phyloP scores from a whole-genome alignment of 2,329 filamentous ascomycete genomes.

The Fusarium setosum region DNA sequence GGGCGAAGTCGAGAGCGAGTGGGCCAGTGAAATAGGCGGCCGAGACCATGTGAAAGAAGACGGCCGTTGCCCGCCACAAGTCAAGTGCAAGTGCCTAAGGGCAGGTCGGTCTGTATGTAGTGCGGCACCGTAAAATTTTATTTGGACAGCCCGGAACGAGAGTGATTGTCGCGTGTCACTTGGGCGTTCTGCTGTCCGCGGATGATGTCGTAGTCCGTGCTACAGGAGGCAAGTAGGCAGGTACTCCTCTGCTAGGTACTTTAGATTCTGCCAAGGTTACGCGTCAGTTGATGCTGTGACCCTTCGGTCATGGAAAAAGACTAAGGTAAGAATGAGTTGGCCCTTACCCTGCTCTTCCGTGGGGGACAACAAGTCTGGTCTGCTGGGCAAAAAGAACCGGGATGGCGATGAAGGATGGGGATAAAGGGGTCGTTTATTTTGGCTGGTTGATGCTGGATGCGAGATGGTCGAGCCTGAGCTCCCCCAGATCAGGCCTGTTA shows the following conservation, averaged over 20 bases:
- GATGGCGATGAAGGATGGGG: neutral
- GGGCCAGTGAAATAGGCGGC: constrained; percentile 45
- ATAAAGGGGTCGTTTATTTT: neutral
- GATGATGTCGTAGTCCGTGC: neutral
- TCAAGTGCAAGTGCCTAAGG: no score
- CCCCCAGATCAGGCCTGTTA: neutral
- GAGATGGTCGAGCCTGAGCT: neutral
- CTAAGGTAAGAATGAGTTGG: neutral
- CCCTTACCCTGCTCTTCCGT: neutral
- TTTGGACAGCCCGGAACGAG: neutral
- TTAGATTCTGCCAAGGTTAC: neutral
- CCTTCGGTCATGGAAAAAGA: neutral
- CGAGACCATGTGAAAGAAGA: constrained; percentile 44
- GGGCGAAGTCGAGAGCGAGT: constrained; percentile 36
- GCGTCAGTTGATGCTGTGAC: constrained; percentile 9
- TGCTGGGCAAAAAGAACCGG: neutral
- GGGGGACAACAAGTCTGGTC: neutral
- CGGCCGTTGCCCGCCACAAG: constrained; percentile 23
- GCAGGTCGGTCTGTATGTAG: no score
- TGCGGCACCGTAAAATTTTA: no score
- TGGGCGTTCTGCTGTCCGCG: neutral
- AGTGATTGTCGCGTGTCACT: constrained; percentile 28
- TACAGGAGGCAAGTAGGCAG: neutral
- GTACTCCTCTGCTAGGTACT: neutral
- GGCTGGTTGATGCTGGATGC: neutral